These are phyloP conservation scores for Bruguiera gymnorhiza DNA, from an alignment of 345 rosid species.

Conservation along the genomic window DNA sequence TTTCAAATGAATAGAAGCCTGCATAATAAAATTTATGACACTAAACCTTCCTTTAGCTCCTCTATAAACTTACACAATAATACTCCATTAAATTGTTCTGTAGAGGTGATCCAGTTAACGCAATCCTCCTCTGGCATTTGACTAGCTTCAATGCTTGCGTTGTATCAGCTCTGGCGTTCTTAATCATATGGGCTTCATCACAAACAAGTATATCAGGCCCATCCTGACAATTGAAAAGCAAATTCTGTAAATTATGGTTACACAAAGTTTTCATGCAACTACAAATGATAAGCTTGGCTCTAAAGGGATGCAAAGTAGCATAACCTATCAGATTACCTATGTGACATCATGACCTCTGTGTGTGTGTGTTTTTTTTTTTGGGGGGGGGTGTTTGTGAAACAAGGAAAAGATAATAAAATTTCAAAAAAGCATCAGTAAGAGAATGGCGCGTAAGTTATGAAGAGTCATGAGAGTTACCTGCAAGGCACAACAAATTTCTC, in stretches of 20 bases:
- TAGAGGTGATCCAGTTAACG: conserved; percentile 98
- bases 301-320: conserved; percentile 5
- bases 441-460: not conserved
- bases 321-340: not conserved
- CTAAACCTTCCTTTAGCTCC: conserved; percentile 1
- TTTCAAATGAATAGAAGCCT: not conserved
- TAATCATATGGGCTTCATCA: conserved; percentile 97
- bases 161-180: conserved; percentile 96
- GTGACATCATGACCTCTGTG: no score
- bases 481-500: conserved; percentile 69
- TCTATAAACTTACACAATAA: conserved; percentile 73
- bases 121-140: conserved; percentile 97
- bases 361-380: no score
- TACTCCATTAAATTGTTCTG: conserved; percentile 99
- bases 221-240: conserved; percentile 53
- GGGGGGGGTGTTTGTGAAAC: no score
- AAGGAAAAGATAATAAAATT: not conserved
- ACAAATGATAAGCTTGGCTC: no score
- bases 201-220: conserved; percentile 99
- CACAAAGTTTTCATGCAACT: not conserved
- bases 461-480: conserved; percentile 49
- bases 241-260: conserved; percentile 5
- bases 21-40: conserved; percentile 11
- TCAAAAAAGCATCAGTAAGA: not conserved
- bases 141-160: conserved; percentile 95